phyloP scores from a whole-genome alignment of 2,329 filamentous ascomycete species.

The Ramularia endophylla region DNA sequence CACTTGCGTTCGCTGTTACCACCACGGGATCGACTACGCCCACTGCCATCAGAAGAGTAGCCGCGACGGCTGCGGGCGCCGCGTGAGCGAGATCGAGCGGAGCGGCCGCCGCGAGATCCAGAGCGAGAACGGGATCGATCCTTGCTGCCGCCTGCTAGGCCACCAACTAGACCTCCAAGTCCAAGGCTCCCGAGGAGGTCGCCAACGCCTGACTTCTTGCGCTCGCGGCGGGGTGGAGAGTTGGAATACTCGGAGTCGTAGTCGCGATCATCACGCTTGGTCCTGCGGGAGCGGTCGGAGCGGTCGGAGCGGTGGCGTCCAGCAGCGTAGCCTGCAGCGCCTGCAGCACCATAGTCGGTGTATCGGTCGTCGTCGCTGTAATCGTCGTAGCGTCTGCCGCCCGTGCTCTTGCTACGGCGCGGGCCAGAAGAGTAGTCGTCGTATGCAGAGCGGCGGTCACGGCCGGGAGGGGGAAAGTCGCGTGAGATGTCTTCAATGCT shows the following conservation, averaged over 20 bases:
- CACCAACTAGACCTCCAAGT: conserved; percentile 49
- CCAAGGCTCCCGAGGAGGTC: conserved; percentile 56
- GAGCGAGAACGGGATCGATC: conserved; percentile 57
- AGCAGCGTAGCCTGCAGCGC: conserved; percentile 34
- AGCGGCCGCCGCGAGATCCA: conserved; percentile 46
- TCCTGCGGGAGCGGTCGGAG: conserved; percentile 29
- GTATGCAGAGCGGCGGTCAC: conserved; percentile 28
- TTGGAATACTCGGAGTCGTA: conserved; percentile 43
- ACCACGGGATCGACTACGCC: conserved; percentile 47
- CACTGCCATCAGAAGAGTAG: conserved; percentile 34
- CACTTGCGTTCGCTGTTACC: conserved; percentile 58
- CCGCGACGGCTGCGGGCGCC: conserved; percentile 48
- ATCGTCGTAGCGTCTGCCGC: conserved; percentile 34
- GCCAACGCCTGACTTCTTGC: conserved; percentile 55
- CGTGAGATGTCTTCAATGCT: conserved; percentile 81
- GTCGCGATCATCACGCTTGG: conserved; percentile 43
- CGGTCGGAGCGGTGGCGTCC: conserved; percentile 31
- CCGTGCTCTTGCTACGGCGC: conserved; percentile 60
- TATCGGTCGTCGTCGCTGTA: conserved; percentile 59
- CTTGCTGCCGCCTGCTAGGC: conserved; percentile 50
- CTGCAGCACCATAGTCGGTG: conserved; percentile 42
- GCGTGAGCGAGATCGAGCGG: conserved; percentile 41
- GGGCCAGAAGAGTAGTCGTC: conserved; percentile 40
- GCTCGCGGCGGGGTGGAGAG: conserved; percentile 38
- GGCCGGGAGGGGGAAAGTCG: conserved; percentile 68